Evolutionary conservation across 192 early-diverging fungal species (phyloP).

Genomic region (Gorgonomyces haynaldii): DNA sequence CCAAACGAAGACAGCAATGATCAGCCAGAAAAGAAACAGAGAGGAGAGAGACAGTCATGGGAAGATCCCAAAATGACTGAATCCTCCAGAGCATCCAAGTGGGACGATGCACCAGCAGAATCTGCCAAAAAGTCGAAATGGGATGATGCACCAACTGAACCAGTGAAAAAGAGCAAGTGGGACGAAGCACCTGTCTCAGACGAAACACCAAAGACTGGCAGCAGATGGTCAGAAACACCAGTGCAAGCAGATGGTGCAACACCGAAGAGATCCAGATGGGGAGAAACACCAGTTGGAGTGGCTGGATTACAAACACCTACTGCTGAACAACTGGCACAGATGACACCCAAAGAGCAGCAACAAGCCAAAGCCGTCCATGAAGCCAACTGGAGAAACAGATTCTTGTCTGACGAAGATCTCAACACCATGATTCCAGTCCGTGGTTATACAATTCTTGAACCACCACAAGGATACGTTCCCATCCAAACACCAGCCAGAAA

Average conservation of each 20-base stretch:
- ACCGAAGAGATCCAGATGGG: slow-evolving; percentile 87
- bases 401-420: slow-evolving; percentile 87
- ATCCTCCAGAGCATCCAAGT: slow-evolving; percentile 17
- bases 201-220: slow-evolving; percentile 52
- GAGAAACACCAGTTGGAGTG: slow-evolving; percentile 75
- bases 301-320: slow-evolving; percentile 69
- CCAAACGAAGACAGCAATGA: slow-evolving; percentile 46
- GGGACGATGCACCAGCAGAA: slow-evolving; percentile 46
- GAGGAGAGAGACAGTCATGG: slow-evolving; percentile 33
- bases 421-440: slow-evolving; percentile 81
- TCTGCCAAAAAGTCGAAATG: slow-evolving; percentile 32
- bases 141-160: slow-evolving; percentile 3
- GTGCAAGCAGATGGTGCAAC: slow-evolving; percentile 26
- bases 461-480: slow-evolving; percentile 76
- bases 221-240: too few species aligned
- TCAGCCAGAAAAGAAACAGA: slow-evolving; percentile 20
- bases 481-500: slow-evolving; percentile 95
- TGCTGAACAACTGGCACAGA: slow-evolving; percentile 52
- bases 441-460: slow-evolving; percentile 87
- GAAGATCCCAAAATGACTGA: slow-evolving; percentile 65
- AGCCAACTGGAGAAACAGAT: slow-evolving; percentile 75
- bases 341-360: slow-evolving; percentile 72
- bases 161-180: not conserved
- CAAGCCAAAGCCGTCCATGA: slow-evolving; percentile 65
- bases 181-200: slow-evolving; percentile 52